Evolutionary conservation across 371 early-diverging fungal genomes (phyloP), one percentile per base, ranked within the genome.

Genomic region (Dipsacomyces acuminosporus): DNA sequence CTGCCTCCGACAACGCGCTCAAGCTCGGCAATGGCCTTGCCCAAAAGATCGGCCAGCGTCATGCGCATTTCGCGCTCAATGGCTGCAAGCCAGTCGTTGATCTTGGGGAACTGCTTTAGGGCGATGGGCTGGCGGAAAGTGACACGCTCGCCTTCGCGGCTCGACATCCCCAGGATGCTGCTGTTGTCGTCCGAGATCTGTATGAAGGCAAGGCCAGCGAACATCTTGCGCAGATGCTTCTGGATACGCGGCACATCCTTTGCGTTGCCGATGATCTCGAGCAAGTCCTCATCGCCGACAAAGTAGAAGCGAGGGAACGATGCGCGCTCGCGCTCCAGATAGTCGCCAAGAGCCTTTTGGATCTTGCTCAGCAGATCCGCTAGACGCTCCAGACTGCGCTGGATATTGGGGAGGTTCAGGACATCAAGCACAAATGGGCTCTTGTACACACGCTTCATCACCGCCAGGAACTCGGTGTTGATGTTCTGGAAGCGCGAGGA

Each of bases 251-350:
- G 69, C 33, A 96, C 83, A 65, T 98, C 98, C 76, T 94, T 94
- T 72, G 91, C 86, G 76, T 97, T 97, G 72, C 99, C 98, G 57
- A 99, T 91, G 60, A 99, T 95, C 78, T 99, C 97, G 20, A 99
- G 83, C 76, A 99, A 65, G 75, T 98, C 99, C 78, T 98, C 98
- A 63, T 99, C 99, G 71, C 98, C 99, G 41, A 99, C 95, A 84
- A 99, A 99, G 79, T 99, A 99, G 83, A 99, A 99, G 23, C 99
- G 87, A 38, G 99, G 96, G 83, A 98, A 99, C 0, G 92, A 84
- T 11, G 92, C 81, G 55, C 99, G 87, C 67, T 99, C 96, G 46
- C 93, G 82, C 69, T 98, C 98, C 54, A 99, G 72, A 58, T 97
- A 99, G 67, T 99, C 97, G 72, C 98, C 97, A 30, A 99, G 81